Conservation (phyloP, 495 filamentous ascomycete genomes). For the Alectoria sarmentosa region DNA sequence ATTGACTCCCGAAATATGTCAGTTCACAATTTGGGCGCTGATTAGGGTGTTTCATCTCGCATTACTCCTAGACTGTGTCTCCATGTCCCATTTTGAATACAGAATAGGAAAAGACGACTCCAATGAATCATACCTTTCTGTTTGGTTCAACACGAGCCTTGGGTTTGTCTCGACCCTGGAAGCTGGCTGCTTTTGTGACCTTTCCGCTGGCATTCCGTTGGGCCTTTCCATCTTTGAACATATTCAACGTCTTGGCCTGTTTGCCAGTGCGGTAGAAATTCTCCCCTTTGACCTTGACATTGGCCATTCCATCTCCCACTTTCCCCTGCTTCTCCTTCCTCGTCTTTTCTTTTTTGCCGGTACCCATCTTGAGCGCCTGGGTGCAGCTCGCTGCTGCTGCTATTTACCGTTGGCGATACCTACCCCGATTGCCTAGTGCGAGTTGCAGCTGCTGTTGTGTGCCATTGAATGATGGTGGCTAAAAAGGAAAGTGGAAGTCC, state of each 20-base stretch:
- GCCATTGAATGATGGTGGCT: neutral
- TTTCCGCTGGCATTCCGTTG: constrained; percentile 67
- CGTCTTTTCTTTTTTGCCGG: constrained; percentile 84
- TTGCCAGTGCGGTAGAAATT: constrained; percentile 91
- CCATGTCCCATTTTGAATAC: too few relatives aligned
- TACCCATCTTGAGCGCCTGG: constrained; percentile 61
- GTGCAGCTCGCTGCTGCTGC: constrained; percentile 2
- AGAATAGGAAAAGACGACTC: too few relatives aligned
- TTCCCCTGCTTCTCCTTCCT: constrained; percentile 79
- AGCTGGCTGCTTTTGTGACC: constrained; percentile 76
- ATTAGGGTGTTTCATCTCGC: too few relatives aligned
- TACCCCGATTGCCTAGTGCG: neutral
- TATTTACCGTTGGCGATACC: neutral
- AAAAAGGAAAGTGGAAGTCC: neutral
- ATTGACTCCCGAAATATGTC: neutral
- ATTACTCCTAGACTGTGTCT: too few relatives aligned
- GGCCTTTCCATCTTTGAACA: constrained; percentile 76
- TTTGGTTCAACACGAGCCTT: constrained; percentile 87
- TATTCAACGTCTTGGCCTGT: constrained; percentile 77
- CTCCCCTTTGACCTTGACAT: constrained; percentile 91
- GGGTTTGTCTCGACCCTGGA: constrained; percentile 72
- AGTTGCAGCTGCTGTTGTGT: neutral
- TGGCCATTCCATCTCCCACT: constrained; percentile 72
- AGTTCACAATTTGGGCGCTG: too few relatives aligned
- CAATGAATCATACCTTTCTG: constrained; percentile 67